A percentile compares a stretch with the other conserved stretches of the same genome.
These are phyloP conservation scores for Coffea eugenioides DNA, from an alignment of 257 asterid species.

Conservation along the genomic window DNA sequence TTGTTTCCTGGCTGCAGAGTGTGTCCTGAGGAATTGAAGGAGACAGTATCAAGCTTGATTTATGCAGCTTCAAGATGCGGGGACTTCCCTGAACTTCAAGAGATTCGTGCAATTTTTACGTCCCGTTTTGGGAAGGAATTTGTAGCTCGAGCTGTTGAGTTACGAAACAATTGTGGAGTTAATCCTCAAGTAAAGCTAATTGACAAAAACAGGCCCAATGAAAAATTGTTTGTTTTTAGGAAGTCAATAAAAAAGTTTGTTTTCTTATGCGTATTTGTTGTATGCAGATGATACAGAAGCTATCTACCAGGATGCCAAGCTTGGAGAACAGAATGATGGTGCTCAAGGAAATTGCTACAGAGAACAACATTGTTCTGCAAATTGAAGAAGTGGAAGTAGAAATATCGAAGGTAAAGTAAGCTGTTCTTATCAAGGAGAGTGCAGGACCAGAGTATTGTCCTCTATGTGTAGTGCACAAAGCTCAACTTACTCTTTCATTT, in stretches of 20 bases:
- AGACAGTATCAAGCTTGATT: conserved; percentile 66
- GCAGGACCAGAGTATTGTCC: neutral
- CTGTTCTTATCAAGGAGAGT: neutral
- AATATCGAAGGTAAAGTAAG: conserved; percentile 31
- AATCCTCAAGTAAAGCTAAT: conserved; percentile 50
- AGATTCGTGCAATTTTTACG: conserved; percentile 54
- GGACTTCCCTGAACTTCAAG: conserved; percentile 88
- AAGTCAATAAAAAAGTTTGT: neutral
- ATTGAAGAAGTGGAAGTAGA: conserved; percentile 31
- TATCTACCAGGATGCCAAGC: conserved; percentile 69
- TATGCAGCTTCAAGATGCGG: conserved; percentile 85
- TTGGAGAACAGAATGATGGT: conserved; percentile 56
- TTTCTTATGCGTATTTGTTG: neutral
- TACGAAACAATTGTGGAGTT: conserved; percentile 90
- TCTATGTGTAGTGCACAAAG: neutral
- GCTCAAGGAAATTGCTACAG: conserved; percentile 67
- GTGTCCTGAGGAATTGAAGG: conserved; percentile 80
- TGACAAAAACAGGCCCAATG: neutral
- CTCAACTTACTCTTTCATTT: neutral
- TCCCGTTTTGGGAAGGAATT: conserved; percentile 68
- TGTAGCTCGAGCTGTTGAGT: conserved; percentile 57
- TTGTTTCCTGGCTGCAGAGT: conserved; percentile 31
- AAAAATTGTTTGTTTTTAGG: neutral
- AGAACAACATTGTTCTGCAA: conserved; percentile 56
- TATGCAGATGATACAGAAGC: conserved; percentile 66